These are phyloP conservation scores for Rhynchosporium graminicola DNA, from an alignment of 2,329 filamentous ascomycete genomes.

Conservation along the genomic window DNA sequence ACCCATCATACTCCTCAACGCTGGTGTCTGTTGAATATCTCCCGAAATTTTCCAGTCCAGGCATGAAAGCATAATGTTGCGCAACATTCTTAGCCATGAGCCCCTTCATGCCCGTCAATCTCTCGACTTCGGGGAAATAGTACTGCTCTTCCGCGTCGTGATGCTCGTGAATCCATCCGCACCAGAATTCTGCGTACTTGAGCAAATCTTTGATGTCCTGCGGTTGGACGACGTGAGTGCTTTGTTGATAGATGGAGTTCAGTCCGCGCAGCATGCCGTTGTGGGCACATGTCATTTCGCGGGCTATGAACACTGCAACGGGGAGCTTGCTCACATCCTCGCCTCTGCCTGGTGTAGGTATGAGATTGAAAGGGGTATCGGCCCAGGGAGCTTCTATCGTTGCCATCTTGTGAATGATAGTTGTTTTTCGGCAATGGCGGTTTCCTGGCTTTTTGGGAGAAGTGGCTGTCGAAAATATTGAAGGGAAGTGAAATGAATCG, in stretches of 20 bases:
- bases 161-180: conserved; percentile 42
- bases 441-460: neutral
- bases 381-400: conserved; percentile 16
- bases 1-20: conserved; percentile 39
- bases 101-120: conserved; percentile 41
- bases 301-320: conserved; percentile 32
- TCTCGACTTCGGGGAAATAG: conserved; percentile 45
- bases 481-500: neutral
- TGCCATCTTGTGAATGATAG: neutral
- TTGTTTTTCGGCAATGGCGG: neutral
- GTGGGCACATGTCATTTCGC: conserved; percentile 41
- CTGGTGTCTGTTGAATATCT: conserved; percentile 38
- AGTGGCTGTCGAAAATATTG: neutral
- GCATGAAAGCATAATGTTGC: conserved; percentile 46
- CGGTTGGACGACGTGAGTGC: conserved; percentile 41
- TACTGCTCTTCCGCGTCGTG: conserved; percentile 44
- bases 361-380: conserved; percentile 20
- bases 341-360: conserved; percentile 18
- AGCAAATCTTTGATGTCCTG: conserved; percentile 42
- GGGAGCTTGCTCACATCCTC: conserved; percentile 15
- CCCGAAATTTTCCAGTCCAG: conserved; percentile 40
- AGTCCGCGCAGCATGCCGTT: conserved; percentile 43
- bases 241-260: conserved; percentile 43
- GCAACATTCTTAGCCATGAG: conserved; percentile 46
- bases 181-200: conserved; percentile 24